Percentiles rank a stretch among this genome's conserved stretches.
Conservation (phyloP, 441 rosid species). For the Populus tomentosa region DNA sequence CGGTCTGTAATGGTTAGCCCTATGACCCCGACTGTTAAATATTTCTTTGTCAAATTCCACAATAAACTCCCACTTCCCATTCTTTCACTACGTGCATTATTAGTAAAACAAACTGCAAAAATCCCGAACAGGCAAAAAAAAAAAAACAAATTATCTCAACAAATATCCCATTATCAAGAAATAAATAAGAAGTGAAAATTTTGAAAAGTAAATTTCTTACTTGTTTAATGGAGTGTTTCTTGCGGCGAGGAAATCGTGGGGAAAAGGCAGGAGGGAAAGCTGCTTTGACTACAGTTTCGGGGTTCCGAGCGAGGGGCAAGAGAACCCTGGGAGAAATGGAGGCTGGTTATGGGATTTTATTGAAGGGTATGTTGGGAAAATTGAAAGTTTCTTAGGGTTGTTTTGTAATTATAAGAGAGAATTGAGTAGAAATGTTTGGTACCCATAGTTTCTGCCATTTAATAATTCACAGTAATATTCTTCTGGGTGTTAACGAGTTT, state of each 20-base stretch:
- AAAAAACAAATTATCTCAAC: too few species aligned
- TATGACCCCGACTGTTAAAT: conserved; percentile 40
- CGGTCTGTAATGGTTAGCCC: conserved; percentile 51
- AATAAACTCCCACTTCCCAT: conserved; percentile 38
- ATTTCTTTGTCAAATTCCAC: conserved; percentile 43
- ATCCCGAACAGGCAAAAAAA: conserved; percentile 17
- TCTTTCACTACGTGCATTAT: conserved; percentile 11
- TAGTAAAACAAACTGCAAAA: conserved; percentile 11
- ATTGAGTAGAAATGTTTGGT: not conserved
- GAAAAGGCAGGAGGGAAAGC: not conserved
- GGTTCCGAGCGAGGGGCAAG: not conserved
- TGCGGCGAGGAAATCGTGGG: not conserved
- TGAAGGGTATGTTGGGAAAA: not conserved
- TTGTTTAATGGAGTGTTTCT: not conserved
- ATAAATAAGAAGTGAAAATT: too few species aligned
- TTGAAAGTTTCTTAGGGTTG: not conserved
- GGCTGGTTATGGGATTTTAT: not conserved
- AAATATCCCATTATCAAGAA: not conserved
- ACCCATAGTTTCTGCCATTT: not conserved
- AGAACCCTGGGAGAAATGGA: not conserved
- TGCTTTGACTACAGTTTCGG: not conserved
- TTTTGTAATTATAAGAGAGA: not conserved
- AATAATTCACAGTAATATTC: too few species aligned
- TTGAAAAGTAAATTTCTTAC: not conserved
- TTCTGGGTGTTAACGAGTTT: too few species aligned